Conservation (phyloP, 106 monocot species). For the Acorus calamus region DNA sequence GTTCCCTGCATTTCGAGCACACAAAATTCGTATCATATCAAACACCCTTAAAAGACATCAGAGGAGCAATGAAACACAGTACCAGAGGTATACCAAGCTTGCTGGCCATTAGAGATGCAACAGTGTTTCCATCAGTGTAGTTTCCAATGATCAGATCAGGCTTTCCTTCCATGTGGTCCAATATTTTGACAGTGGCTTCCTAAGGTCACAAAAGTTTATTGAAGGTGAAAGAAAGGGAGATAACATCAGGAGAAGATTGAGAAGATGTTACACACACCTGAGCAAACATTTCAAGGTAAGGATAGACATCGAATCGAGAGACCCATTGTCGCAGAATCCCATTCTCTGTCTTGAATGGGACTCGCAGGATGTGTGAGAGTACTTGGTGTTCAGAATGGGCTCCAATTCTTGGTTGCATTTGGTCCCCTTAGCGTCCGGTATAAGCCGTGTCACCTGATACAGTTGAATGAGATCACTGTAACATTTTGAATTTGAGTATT, state of each 20-base stretch:
- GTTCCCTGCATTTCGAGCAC: slow-evolving; percentile 34
- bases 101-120: slow-evolving; percentile 78
- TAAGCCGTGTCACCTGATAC: slow-evolving; percentile 29
- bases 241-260: background rate
- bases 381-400: slow-evolving; percentile 26
- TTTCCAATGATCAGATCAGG: slow-evolving; percentile 96
- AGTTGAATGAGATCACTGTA: background rate
- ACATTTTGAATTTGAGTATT: no score
- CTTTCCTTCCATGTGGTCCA: slow-evolving; percentile 71
- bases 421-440: slow-evolving; percentile 39
- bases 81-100: slow-evolving; percentile 91
- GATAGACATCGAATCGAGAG: slow-evolving; percentile 39
- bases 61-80: background rate
- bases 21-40: background rate
- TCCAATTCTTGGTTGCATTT: slow-evolving; percentile 28
- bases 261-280: slow-evolving; percentile 12
- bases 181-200: slow-evolving; percentile 58
- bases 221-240: background rate
- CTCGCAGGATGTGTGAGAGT: slow-evolving; percentile 30
- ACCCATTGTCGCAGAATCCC: slow-evolving; percentile 57
- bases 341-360: slow-evolving; percentile 34
- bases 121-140: slow-evolving; percentile 92
- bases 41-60: no score
- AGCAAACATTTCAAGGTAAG: slow-evolving; percentile 34
- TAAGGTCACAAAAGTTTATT: slow-evolving; percentile 4